These are phyloP conservation scores for Yamadazyma endophytica DNA, from an alignment of 805 yeast genomes.

Conservation along the genomic window DNA sequence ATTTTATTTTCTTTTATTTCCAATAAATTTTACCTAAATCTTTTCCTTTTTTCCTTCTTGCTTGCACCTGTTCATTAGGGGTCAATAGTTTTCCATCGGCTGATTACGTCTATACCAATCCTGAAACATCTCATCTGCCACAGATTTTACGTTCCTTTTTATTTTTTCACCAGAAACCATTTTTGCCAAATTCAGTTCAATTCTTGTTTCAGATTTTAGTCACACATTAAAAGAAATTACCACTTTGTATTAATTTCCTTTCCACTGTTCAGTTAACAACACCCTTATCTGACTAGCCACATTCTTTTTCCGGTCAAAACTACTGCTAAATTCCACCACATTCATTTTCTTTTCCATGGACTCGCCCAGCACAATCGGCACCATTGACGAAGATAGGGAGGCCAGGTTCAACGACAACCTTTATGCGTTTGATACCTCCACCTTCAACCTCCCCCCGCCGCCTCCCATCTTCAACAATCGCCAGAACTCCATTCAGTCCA, in stretches of 20 bases:
- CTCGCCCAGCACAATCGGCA: slow-evolving; percentile 11
- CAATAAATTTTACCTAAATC: no score
- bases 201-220: slow-evolving; percentile 1
- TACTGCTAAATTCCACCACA: no score
- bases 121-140: no score
- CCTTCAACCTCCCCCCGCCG: slow-evolving; percentile 13
- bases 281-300: not conserved
- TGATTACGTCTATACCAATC: no score
- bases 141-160: no score
- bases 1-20: no score
- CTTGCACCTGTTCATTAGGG: no score
- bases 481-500: slow-evolving; percentile 12
- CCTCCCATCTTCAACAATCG: slow-evolving; percentile 3
- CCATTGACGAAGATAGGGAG: slow-evolving; percentile 10
- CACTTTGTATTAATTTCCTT: not conserved
- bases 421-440: slow-evolving; percentile 11
- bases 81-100: no score
- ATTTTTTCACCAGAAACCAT: no score
- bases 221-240: not conserved
- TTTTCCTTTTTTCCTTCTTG: no score
- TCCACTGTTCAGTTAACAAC: not conserved
- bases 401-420: not conserved
- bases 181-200: not conserved
- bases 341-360: slow-evolving; percentile 6
- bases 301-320: not conserved